Base-by-base conservation (phyloP, 768 basidiomycete genomes). In the Leccinum rimulosum region DNA sequence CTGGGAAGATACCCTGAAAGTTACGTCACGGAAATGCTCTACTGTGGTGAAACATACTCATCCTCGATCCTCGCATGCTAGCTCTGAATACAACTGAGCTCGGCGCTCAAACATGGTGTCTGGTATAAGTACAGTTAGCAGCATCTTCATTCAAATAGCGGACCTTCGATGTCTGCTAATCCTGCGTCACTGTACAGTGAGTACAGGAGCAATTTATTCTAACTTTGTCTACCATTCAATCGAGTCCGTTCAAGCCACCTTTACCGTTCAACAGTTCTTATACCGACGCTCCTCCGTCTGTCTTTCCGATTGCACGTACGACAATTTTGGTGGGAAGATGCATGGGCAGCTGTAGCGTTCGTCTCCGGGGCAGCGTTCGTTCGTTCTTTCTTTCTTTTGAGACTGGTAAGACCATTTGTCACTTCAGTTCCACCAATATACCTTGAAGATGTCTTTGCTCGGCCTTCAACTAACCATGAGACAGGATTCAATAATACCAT, bases 241-340 rank as follows among this genome's bases (percentile, higher is more conserved):
- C 43, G 31, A 33, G 31, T 19, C 43, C 43, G 10, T 22, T 11
- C 43, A 53, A 67, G 65, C 58, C 6, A 9, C 27, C 2, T 53
- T 58, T 35, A 52, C 19, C 19, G 38, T 57, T 17, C 22, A 36
- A 59, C 3, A 36, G 50, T 27, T 19, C 9, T 59, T 1, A 36
- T 57, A 6, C 48, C 67, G 31, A 64, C 65, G 1, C 25, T 66
- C 2, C 57, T 67, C 53, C 65, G 61, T 14, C 15, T 67, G 14
- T 53, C 50, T 1, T 54, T 66, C 31, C 62, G 66, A 22, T 35
- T 57, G 22, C 57, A 28, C 17, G 57, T 66, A 53, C 57, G 47
- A 43, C 22, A 59, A 30, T 61, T 67, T 43, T 68, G 68, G 66
- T 68, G 68, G 68, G 62, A 70, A 33, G 33, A 33, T 33, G 12